phyloP scores from a whole-genome alignment of 1,284 basidiomycete genomes.

The Tremellales sp. region DNA sequence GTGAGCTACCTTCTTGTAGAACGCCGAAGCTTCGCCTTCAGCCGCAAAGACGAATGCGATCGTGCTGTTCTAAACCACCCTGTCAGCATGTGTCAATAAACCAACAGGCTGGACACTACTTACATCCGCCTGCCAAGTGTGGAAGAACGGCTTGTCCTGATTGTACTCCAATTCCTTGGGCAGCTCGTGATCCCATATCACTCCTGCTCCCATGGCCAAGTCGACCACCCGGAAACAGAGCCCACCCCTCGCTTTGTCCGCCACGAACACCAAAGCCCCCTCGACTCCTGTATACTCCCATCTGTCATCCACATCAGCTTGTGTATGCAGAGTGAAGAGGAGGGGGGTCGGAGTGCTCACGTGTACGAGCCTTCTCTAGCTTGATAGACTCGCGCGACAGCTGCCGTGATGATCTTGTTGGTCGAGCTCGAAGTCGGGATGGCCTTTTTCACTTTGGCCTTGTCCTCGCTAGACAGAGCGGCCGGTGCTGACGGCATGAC shows the following conservation, averaged over 20 bases:
- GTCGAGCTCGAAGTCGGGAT: constrained; percentile 52
- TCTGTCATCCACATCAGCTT: constrained; percentile 34
- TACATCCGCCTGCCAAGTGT: constrained; percentile 89
- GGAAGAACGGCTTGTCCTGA: constrained; percentile 87
- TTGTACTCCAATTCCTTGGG: constrained; percentile 80
- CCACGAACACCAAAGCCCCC: constrained; percentile 71
- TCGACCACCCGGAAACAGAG: constrained; percentile 75
- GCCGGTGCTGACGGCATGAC: constrained; percentile 21
- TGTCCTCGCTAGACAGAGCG: constrained; percentile 66
- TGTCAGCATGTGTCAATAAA: not conserved
- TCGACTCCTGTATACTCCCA: constrained; percentile 84
- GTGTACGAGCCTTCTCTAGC: constrained; percentile 29
- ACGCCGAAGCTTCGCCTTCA: constrained; percentile 78
- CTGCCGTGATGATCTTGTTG: constrained; percentile 71
- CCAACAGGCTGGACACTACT: constrained; percentile 44
- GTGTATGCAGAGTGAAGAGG: not conserved
- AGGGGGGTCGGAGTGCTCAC: constrained; percentile 19
- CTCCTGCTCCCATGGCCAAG: constrained; percentile 62
- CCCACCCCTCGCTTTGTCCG: constrained; percentile 59
- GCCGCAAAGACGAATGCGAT: constrained; percentile 86
- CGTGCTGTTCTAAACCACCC: constrained; percentile 8
- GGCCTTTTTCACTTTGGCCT: constrained; percentile 66
- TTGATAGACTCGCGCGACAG: constrained; percentile 80
- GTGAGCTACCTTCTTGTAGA: constrained; percentile 79
- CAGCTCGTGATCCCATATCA: constrained; percentile 92